phyloP scores from a whole-genome alignment of 75 land plant genomes.

The Picea sitchensis region DNA sequence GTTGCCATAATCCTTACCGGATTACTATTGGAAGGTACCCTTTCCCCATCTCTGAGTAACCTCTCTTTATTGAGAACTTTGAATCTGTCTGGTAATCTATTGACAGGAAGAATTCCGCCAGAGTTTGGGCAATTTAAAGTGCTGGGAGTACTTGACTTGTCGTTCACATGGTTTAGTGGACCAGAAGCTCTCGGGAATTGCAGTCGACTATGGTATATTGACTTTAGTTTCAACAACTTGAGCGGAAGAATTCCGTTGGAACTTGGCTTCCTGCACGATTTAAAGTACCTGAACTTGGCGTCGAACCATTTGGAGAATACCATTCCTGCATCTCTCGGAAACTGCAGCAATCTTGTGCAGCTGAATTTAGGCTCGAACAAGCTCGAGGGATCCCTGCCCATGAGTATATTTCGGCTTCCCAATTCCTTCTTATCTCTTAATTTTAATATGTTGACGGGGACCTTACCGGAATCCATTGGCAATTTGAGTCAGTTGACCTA shows the following conservation, averaged over 20 bases:
- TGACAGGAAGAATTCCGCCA: slow-evolving; percentile 45
- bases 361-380: not conserved
- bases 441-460: slow-evolving; percentile 39
- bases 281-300: slow-evolving; percentile 18
- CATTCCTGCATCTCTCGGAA: slow-evolving; percentile 15
- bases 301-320: slow-evolving; percentile 24
- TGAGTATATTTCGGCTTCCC: not conserved
- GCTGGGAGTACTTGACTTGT: slow-evolving; percentile 27
- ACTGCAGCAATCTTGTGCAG: not conserved
- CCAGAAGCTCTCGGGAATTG: slow-evolving; percentile 33
- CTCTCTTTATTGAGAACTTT: slow-evolving; percentile 31
- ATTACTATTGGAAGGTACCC: slow-evolving; percentile 23
- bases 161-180: no score
- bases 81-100: slow-evolving; percentile 45
- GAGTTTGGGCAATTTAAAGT: slow-evolving; percentile 34
- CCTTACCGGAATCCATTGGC: slow-evolving; percentile 41
- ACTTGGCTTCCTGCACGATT: slow-evolving; percentile 14
- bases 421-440: slow-evolving; percentile 15
- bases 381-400: not conserved
- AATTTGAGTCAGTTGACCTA: slow-evolving; percentile 15
- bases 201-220: slow-evolving; percentile 26
- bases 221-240: slow-evolving; percentile 39
- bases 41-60: slow-evolving; percentile 45
- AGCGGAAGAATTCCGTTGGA: slow-evolving; percentile 48
- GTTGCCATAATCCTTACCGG: no score